Percentiles rank a stretch among this genome's conserved stretches.
These are phyloP conservation scores for Cenchrus fungigraminus DNA, from an alignment of 176 grass and related monocot genomes.

Conservation along the genomic window DNA sequence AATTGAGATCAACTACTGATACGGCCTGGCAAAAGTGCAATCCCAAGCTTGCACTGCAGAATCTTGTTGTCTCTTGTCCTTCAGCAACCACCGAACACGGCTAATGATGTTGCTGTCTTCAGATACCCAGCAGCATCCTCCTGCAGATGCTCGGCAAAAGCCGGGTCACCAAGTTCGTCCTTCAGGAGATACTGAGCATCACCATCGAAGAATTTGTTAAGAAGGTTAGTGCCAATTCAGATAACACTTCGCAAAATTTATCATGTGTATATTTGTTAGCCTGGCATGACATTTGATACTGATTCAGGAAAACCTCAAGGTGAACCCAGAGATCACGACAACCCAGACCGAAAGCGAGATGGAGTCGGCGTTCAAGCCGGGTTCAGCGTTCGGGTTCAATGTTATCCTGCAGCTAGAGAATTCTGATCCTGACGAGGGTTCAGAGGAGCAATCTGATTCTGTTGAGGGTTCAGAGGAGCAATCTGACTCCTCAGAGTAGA, in stretches of 20 bases:
- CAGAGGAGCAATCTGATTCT: conserved; percentile 35
- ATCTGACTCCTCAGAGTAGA: conserved; percentile 24
- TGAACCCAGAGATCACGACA: conserved; percentile 65
- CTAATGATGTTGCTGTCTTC: conserved; percentile 27
- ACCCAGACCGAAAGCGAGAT: conserved; percentile 60
- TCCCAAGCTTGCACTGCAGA: conserved; percentile 27
- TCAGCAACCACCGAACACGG: neutral
- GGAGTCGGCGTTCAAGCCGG: conserved; percentile 59
- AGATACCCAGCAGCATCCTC: conserved; percentile 76
- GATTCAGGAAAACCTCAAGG: conserved; percentile 61
- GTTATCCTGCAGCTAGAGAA: conserved; percentile 56
- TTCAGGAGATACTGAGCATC: conserved; percentile 70
- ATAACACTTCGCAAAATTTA: neutral
- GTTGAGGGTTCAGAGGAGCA: conserved; percentile 28
- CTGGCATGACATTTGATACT: neutral
- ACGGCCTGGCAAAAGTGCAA: conserved; percentile 14
- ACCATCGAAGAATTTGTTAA: conserved; percentile 67
- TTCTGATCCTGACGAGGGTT: conserved; percentile 37
- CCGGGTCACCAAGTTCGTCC: conserved; percentile 75
- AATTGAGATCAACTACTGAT: conserved; percentile 30
- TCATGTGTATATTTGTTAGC: neutral
- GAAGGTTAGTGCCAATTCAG: conserved; percentile 54
- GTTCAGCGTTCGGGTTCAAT: conserved; percentile 60
- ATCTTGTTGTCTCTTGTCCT: conserved; percentile 16
- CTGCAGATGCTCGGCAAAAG: conserved; percentile 74